These are phyloP conservation scores for Cladophialophora carrionii DNA, from an alignment of 2,329 filamentous ascomycete genomes.

Conservation along the genomic window DNA sequence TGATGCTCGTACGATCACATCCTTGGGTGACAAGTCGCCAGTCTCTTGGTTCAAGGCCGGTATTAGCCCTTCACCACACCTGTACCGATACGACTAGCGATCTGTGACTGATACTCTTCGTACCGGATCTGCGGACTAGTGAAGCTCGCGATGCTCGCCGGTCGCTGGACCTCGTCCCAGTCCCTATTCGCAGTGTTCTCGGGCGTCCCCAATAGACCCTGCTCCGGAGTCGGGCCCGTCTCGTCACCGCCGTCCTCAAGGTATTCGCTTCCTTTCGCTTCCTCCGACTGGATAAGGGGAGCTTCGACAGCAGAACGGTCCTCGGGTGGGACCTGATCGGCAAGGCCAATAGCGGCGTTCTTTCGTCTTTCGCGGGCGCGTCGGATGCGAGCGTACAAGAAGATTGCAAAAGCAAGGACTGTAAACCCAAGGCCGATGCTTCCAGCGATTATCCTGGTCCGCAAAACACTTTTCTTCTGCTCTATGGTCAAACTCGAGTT, in stretches of 20 bases:
- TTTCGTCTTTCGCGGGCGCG: background rate
- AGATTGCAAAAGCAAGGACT: background rate
- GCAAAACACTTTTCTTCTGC: background rate
- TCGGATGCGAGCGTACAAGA: background rate
- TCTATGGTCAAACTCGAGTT: background rate
- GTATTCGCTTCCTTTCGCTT: background rate
- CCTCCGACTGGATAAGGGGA: background rate
- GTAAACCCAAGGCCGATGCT: background rate
- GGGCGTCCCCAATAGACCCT: background rate
- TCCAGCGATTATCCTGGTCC: background rate
- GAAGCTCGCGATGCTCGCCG: conserved; percentile 1
- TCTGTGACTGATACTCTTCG: background rate
- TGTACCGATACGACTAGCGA: background rate
- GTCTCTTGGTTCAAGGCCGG: background rate
- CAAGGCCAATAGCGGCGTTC: background rate
- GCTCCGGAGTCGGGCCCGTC: background rate
- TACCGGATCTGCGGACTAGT: background rate
- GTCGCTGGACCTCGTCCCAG: conserved; percentile 5
- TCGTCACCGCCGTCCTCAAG: background rate
- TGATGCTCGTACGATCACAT: background rate
- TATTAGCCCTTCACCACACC: background rate
- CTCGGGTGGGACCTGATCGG: background rate
- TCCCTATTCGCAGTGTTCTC: background rate
- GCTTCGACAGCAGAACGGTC: background rate
- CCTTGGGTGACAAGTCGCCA: background rate